Base-by-base conservation (phyloP, 2,329 filamentous ascomycete species). In the Lasiodiplodia citricola region DNA sequence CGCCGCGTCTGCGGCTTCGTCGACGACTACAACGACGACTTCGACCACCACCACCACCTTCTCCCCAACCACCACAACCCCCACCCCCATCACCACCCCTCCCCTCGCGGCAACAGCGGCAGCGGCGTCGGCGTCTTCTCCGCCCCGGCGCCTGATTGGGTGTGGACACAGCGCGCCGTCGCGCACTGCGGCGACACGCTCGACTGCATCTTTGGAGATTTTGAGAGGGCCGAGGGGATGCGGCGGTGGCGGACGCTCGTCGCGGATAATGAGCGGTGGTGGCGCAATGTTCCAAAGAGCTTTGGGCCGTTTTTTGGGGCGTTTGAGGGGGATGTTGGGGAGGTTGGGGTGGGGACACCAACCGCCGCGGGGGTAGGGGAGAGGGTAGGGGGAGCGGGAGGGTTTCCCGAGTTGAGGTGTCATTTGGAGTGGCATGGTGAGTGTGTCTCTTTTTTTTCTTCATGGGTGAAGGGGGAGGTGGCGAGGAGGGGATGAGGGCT, bases 241-340 rank as follows among this genome's bases (percentile, higher is more conserved):
- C 10, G 21, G 4, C 71, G 76, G 16, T 80, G 75, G 67, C 71
- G 70, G 8, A 74, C 76, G 60, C 71, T 79, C 21, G 75, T 78
- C 71, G 74, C 76, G 8, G 77, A 80, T 23, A 80, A 80, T 35
- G 74, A 71, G 41, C 72, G 75, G 3, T 80, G 78, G 78, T 74
- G 72, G 50, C 70, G 71, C n/a, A 72, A 74, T 37, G 67, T 76
- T 28, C 78, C 78, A 16, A 71, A 74, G 21, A 78, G 76, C 56
- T 80, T 79, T 52, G 78, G 79, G 54, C 76, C 77, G 0, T 79
- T 76, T 3, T 62, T 28, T 23, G 50, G 63, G 16, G 11, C 35
- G 4, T 58, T 13, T 21, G 21, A 7, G 14, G 14, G n/a, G 14
- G 37, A 16, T 2, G 54, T 18, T 10, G 51, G 5, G 21, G 51